Percentiles rank a stretch among this genome's conserved stretches.
Conservation (phyloP, 78 protist species). For the Speleostelium caveatum region DNA sequence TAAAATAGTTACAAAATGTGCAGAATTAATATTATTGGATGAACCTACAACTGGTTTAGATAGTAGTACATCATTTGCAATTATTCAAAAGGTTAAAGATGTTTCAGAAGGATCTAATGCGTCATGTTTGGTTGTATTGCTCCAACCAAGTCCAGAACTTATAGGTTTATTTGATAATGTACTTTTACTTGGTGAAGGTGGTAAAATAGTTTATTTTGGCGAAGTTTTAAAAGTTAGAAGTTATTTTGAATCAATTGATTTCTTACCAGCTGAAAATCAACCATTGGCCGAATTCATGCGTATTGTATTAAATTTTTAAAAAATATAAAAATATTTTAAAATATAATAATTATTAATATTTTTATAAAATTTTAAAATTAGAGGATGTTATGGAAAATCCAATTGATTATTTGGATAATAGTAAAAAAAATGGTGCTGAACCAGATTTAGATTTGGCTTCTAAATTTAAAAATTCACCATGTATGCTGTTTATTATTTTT, state of each 20-base stretch:
- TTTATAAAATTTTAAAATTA: no score
- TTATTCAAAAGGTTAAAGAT: constrained; percentile 13
- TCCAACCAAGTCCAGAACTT: constrained; percentile 78
- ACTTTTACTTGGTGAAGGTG: constrained; percentile 53
- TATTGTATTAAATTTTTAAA: no score
- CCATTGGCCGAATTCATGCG: constrained; percentile 76
- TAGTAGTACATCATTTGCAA: constrained; percentile 9
- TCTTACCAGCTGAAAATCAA: constrained; percentile 39
- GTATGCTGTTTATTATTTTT: no score
- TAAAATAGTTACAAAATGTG: constrained; percentile 83
- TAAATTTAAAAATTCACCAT: no score
- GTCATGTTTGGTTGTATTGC: constrained; percentile 25
- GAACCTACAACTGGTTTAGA: constrained; percentile 81
- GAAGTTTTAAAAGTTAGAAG: neutral
- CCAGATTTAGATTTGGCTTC: no score
- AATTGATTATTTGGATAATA: neutral
- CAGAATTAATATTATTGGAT: constrained; percentile 81
- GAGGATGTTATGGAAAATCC: constrained; percentile 52
- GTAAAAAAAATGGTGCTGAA: neutral
- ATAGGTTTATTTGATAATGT: constrained; percentile 71
- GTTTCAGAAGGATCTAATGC: constrained; percentile 39
- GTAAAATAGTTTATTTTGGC: constrained; percentile 66
- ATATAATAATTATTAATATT: no score
- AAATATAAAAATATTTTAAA: no score
- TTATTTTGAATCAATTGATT: constrained; percentile 55